phyloP scores from a whole-genome alignment of 1,284 basidiomycete species.

The Takashimella koratensis region DNA sequence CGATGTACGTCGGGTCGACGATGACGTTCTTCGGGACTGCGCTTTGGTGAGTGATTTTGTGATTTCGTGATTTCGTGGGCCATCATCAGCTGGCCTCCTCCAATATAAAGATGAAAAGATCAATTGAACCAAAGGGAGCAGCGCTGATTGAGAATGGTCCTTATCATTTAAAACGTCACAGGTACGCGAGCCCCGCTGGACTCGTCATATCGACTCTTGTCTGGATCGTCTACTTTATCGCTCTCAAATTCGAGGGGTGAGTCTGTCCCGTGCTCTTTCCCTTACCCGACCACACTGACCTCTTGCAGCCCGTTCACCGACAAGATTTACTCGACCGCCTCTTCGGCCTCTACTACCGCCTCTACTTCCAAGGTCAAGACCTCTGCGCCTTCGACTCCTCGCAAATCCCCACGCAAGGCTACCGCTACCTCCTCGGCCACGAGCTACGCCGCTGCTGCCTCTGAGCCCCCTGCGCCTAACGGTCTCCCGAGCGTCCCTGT shows the following conservation, averaged over 20 bases:
- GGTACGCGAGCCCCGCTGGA: conserved; percentile 78
- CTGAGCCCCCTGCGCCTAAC: conserved; percentile 8
- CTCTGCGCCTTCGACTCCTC: conserved; percentile 14
- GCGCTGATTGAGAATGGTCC: too few species aligned
- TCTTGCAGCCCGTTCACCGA: conserved; percentile 48
- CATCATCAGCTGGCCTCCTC: too few species aligned
- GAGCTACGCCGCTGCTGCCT: conserved; percentile 18
- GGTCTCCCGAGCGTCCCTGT: conserved; percentile 15
- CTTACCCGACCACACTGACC: neutral
- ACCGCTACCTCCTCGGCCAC: conserved; percentile 1
- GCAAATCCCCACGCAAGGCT: conserved; percentile 14
- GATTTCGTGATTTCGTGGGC: too few species aligned
- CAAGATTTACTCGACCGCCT: conserved; percentile 46
- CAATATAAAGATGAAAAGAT: too few species aligned
- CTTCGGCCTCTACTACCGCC: conserved; percentile 16
- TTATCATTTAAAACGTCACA: too few species aligned
- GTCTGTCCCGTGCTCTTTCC: conserved; percentile 35
- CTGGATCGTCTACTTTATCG: conserved; percentile 75
- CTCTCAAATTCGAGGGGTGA: conserved; percentile 81
- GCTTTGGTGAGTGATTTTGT: conserved; percentile 61
- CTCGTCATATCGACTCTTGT: conserved; percentile 71
- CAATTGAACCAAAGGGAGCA: too few species aligned
- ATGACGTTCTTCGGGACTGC: conserved; percentile 79
- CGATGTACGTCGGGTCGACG: conserved; percentile 94
- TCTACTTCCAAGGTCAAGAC: conserved; percentile 7